Evolutionary conservation across 768 basidiomycete species (phyloP).

Genomic region (Austroboletus eburneus): DNA sequence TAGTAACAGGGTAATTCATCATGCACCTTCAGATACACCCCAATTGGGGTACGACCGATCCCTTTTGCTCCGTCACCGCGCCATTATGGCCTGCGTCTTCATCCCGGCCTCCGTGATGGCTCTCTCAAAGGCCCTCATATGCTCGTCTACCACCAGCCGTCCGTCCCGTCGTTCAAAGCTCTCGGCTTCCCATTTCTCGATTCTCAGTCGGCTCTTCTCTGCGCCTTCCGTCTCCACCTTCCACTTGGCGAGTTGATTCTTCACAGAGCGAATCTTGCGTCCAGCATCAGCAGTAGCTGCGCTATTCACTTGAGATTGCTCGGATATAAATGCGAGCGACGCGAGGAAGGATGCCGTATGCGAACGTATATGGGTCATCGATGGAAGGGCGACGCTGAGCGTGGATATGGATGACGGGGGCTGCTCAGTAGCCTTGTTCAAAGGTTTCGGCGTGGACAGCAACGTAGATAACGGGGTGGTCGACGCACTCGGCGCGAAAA

Average conservation of each 20-base stretch:
- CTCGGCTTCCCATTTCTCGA: slow-evolving; percentile 79
- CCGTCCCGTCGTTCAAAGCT: slow-evolving; percentile 47
- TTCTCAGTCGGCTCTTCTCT: slow-evolving; percentile 68
- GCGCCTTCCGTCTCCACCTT: slow-evolving; percentile 81
- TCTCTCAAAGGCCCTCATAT: slow-evolving; percentile 68
- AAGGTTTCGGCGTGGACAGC: slow-evolving; percentile 23
- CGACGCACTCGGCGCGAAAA: slow-evolving; percentile 52
- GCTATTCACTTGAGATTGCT: slow-evolving; percentile 85
- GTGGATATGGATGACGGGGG: slow-evolving; percentile 29
- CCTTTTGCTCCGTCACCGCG: slow-evolving; percentile 41
- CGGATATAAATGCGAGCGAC: slow-evolving; percentile 73
- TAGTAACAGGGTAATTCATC: slow-evolving; percentile 7
- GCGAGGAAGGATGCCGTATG: slow-evolving; percentile 71
- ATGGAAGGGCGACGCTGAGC: slow-evolving; percentile 43
- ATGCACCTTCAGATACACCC: slow-evolving; percentile 1
- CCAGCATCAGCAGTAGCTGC: slow-evolving; percentile 84
- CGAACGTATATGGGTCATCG: slow-evolving; percentile 66
- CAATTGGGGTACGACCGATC: not conserved
- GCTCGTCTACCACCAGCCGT: slow-evolving; percentile 69
- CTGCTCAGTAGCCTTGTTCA: slow-evolving; percentile 15
- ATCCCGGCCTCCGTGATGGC: slow-evolving; percentile 67
- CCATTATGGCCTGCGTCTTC: slow-evolving; percentile 83
- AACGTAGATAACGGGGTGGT: slow-evolving; percentile 53
- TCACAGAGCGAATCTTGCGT: slow-evolving; percentile 78
- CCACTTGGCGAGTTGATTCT: slow-evolving; percentile 80